phyloP scores from a whole-genome alignment of 805 yeast species.

The Kodamaea nitidulidarum region DNA sequence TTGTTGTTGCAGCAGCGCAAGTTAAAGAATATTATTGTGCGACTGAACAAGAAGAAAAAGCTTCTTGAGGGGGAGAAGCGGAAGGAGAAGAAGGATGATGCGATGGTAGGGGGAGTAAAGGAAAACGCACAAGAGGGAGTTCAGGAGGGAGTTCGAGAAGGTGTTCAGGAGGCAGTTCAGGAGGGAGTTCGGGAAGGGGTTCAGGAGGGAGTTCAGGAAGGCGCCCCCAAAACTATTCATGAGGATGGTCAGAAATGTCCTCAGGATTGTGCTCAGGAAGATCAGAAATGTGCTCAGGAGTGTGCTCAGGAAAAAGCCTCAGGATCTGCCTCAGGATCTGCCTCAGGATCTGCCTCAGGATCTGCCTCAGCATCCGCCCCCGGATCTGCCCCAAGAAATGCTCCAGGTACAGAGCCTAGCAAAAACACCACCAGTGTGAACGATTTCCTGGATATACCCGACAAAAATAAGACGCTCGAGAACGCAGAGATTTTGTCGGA shows the following conservation, averaged over 20 bases:
- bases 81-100: slow-evolving; percentile 9
- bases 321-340: no score
- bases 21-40: slow-evolving; percentile 43
- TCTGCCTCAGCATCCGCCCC: no score
- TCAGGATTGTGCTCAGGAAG: no score
- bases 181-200: slow-evolving; percentile 8
- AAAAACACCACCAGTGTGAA: no score
- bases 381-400: no score
- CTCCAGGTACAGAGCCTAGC: no score
- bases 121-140: slow-evolving; percentile 8
- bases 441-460: slow-evolving; percentile 9
- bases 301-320: no score
- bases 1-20: slow-evolving; percentile 56
- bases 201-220: no score
- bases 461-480: slow-evolving; percentile 18
- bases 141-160: no score
- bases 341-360: no score
- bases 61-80: slow-evolving; percentile 10
- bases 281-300: slow-evolving; percentile 6
- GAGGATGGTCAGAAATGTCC: slow-evolving; percentile 8
- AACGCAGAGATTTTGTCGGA: slow-evolving; percentile 29
- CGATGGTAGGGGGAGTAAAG: slow-evolving; percentile 9
- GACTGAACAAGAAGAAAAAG: slow-evolving; percentile 42
- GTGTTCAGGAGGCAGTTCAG: slow-evolving; percentile 6
- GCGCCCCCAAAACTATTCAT: slow-evolving; percentile 4